Percentiles rank a stretch among this genome's conserved stretches.
Evolutionary conservation across 75 land plant genomes (phyloP).

Genomic region (Selaginella moellendorffii): DNA sequence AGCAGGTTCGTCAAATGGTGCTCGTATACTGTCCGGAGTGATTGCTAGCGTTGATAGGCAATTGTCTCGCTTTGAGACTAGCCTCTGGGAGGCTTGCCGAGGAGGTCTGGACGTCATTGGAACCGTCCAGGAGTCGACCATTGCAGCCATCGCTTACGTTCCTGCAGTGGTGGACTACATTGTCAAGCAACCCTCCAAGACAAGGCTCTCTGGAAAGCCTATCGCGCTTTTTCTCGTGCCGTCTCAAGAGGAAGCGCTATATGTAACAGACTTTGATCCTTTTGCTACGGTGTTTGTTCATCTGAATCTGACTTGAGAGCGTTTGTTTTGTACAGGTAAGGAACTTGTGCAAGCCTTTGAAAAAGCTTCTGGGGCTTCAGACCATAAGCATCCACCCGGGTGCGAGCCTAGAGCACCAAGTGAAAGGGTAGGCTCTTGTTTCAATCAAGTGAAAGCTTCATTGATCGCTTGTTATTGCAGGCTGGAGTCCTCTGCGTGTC

Average conservation of each 20-base stretch:
- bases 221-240: constrained; percentile 51
- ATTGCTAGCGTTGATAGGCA: no score
- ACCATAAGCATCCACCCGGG: constrained; percentile 70
- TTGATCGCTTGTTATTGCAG: background rate
- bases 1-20: background rate
- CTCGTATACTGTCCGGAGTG: background rate
- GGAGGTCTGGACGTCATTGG: constrained; percentile 43
- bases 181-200: constrained; percentile 33
- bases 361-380: constrained; percentile 43
- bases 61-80: background rate
- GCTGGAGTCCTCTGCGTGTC: constrained; percentile 8
- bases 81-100: constrained; percentile 43
- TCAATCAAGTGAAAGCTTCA: background rate
- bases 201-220: constrained; percentile 24
- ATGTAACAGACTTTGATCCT: constrained; percentile 42
- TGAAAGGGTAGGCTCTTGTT: constrained; percentile 42
- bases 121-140: constrained; percentile 19
- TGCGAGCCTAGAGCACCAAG: constrained; percentile 56
- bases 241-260: constrained; percentile 46
- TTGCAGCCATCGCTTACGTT: constrained; percentile 34
- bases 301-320: background rate
- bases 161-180: constrained; percentile 45
- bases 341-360: constrained; percentile 51
- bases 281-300: no score
- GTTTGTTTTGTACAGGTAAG: constrained; percentile 44